Conservation (phyloP, 2,329 filamentous ascomycete species). For the Scleromitrula shiraiana region DNA sequence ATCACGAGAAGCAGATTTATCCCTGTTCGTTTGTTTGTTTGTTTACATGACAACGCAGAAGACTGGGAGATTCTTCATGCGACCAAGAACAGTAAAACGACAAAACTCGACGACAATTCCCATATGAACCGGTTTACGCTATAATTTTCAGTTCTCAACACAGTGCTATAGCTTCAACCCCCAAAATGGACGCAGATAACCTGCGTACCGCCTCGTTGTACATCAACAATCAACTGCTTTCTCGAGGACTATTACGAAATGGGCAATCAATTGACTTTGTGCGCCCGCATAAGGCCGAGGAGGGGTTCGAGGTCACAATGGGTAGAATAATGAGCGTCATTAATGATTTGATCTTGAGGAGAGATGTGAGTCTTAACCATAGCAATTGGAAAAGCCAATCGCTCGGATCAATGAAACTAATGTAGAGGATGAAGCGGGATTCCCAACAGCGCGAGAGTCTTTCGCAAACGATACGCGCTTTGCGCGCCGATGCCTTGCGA, state of each 20-base stretch:
- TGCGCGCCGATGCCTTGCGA: slow-evolving; percentile 68
- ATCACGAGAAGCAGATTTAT: not conserved
- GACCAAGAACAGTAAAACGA: not conserved
- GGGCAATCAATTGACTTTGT: slow-evolving; percentile 77
- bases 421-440: slow-evolving; percentile 56
- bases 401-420: not conserved
- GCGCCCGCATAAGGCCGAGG: slow-evolving; percentile 55
- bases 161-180: not conserved
- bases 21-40: slow-evolving; percentile 4
- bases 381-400: not conserved
- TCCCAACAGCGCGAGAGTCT: slow-evolving; percentile 81
- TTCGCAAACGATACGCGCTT: slow-evolving; percentile 65
- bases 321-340: slow-evolving; percentile 84
- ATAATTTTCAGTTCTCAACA: not conserved
- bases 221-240: slow-evolving; percentile 65
- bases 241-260: slow-evolving; percentile 56
- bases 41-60: slow-evolving; percentile 10
- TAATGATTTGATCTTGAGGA: slow-evolving; percentile 82
- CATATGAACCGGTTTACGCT: not conserved
- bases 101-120: not conserved
- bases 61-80: not conserved
- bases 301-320: slow-evolving; percentile 62
- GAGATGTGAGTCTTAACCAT: slow-evolving; percentile 58
- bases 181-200: slow-evolving; percentile 40
- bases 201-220: slow-evolving; percentile 60